Evolutionary conservation across 345 rosid species (phyloP).

Genomic region (Hevea brasiliensis): DNA sequence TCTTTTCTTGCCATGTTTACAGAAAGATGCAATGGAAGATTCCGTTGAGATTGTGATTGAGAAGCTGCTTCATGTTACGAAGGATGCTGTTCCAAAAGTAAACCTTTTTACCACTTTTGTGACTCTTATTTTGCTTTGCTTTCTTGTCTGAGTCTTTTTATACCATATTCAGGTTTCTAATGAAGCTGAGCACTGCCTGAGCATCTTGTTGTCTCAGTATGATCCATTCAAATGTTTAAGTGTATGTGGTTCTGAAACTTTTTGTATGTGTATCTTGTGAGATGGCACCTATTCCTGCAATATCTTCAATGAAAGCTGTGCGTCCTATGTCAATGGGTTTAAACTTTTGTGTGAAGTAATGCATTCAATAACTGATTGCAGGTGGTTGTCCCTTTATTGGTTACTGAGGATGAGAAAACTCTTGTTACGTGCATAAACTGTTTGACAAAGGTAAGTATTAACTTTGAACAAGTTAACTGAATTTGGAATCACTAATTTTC

Average conservation of each 20-base stretch:
- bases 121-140: neutral
- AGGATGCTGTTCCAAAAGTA: constrained; percentile 78
- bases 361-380: constrained; percentile 34
- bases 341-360: neutral
- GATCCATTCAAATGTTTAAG: constrained; percentile 98
- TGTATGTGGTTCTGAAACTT: constrained; percentile 43
- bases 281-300: neutral
- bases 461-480: neutral
- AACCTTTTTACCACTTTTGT: constrained; percentile 19
- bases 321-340: neutral
- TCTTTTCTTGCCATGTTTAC: constrained; percentile 28
- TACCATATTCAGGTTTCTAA: constrained; percentile 59
- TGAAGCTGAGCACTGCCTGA: constrained; percentile 93
- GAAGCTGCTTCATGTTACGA: constrained; percentile 81
- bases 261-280: neutral
- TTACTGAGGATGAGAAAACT: constrained; percentile 90
- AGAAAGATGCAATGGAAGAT: constrained; percentile 89
- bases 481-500: constrained; percentile 2
- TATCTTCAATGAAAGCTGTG: neutral
- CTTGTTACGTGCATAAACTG: constrained; percentile 89
- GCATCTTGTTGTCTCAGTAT: constrained; percentile 65
- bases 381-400: constrained; percentile 87
- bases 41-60: constrained; percentile 90
- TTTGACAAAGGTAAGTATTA: constrained; percentile 73
- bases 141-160: constrained; percentile 14